These are phyloP conservation scores for Rhynchospora breviuscula DNA, from an alignment of 176 grass and related monocot species.

Conservation along the genomic window DNA sequence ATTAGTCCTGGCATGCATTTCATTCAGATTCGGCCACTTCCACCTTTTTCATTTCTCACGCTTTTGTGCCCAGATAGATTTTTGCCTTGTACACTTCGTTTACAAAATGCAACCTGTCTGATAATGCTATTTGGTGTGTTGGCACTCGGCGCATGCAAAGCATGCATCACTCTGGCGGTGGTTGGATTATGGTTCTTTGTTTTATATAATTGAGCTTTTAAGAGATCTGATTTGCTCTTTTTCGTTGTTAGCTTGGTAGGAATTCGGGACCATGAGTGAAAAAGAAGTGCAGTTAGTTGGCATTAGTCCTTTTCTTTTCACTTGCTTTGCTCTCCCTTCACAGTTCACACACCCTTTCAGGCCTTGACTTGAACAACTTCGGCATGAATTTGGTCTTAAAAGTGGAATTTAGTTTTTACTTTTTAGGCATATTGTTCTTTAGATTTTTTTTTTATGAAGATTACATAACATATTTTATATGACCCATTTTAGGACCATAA, in stretches of 20 bases:
- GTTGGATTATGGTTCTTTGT: neutral
- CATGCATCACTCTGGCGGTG: neutral
- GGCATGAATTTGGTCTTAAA: neutral
- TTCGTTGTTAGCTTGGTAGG: neutral
- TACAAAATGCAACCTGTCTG: neutral
- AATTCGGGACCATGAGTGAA: conserved; percentile 6
- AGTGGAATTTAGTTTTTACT: neutral
- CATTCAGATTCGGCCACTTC: neutral
- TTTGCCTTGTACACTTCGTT: conserved; percentile 8
- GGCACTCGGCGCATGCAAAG: neutral
- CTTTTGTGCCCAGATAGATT: conserved; percentile 16
- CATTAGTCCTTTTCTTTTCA: neutral
- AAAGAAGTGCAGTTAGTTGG: conserved; percentile 6
- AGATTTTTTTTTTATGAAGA: neutral
- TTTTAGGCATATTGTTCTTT: neutral
- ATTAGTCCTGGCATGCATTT: neutral
- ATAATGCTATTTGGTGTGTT: neutral
- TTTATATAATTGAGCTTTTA: neutral
- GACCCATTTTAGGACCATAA: neutral
- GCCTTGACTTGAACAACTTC: neutral
- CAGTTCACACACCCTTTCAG: neutral
- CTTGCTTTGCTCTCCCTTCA: neutral
- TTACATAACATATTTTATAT: too few relatives aligned
- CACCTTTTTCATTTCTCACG: neutral
- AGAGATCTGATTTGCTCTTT: neutral